Percentiles rank a stretch among this genome's conserved stretches.
Evolutionary conservation across 2,329 filamentous ascomycete species (phyloP).

Genomic region (Metarhizium album): DNA sequence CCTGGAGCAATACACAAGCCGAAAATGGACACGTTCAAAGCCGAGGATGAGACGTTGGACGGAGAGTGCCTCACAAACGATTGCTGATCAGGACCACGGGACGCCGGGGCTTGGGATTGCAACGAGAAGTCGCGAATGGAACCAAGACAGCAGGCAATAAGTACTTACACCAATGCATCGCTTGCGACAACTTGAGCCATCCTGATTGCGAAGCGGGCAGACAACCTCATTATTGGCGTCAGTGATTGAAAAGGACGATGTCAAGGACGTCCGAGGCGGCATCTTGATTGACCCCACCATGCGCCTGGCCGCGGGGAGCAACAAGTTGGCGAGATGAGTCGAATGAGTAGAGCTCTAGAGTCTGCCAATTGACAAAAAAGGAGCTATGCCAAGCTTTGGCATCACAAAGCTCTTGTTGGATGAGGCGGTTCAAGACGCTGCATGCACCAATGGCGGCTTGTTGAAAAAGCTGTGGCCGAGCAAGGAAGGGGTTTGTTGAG

Average conservation of each 20-base stretch:
- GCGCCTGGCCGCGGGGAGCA: neutral
- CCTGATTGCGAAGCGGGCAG: conserved; percentile 89
- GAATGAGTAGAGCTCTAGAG: neutral
- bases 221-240: conserved; percentile 94
- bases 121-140: neutral
- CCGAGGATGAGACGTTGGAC: neutral
- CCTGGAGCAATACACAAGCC: neutral
- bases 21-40: neutral
- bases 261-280: conserved; percentile 80
- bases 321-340: neutral
- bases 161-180: conserved; percentile 91
- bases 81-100: neutral
- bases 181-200: conserved; percentile 94
- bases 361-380: neutral
- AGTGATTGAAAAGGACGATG: conserved; percentile 82
- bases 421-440: neutral
- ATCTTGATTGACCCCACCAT: conserved; percentile 53
- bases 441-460: neutral
- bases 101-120: neutral
- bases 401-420: neutral
- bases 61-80: neutral
- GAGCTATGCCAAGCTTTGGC: neutral
- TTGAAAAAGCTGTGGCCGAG: neutral
- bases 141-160: neutral
- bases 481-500: neutral